Evolutionary conservation across 768 basidiomycete species (phyloP).

Genomic region (Phylloporus arenicola): DNA sequence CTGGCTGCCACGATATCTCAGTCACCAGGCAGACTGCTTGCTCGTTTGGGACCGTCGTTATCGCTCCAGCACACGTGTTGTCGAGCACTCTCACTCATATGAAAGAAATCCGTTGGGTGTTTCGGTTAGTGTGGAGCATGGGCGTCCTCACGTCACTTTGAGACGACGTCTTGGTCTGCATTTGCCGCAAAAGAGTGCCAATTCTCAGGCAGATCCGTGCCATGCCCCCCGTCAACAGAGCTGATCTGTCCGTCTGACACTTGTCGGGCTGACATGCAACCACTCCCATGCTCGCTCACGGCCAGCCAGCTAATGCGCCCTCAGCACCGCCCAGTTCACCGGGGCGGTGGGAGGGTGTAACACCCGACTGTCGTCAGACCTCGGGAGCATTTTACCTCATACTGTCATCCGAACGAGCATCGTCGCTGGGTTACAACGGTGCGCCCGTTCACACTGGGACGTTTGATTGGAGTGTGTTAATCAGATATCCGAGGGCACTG

Average conservation of each 20-base stretch:
- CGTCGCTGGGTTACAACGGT: constrained; percentile 26
- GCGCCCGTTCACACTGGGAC: constrained; percentile 19
- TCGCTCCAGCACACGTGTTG: constrained; percentile 8
- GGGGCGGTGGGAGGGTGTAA: constrained; percentile 1
- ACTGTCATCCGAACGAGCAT: neutral
- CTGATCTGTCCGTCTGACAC: constrained; percentile 8
- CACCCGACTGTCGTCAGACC: constrained; percentile 1
- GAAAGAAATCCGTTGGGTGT: constrained; percentile 1
- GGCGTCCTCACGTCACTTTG: constrained; percentile 13
- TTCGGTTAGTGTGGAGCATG: constrained; percentile 19
- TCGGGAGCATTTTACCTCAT: constrained; percentile 8
- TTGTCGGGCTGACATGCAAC: constrained; percentile 15
- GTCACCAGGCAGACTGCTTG: neutral
- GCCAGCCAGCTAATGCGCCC: no score
- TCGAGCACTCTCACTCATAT: neutral
- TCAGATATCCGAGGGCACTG: constrained; percentile 36
- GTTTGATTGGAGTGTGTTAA: constrained; percentile 25
- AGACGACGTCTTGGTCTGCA: no score
- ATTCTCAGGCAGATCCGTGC: constrained; percentile 26
- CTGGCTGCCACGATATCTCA: constrained; percentile 2
- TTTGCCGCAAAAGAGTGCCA: no score
- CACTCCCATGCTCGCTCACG: constrained; percentile 7
- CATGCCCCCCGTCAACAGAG: no score
- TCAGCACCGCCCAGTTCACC: neutral
- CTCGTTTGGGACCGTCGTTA: constrained; percentile 5